Percentiles rank a stretch among this genome's conserved stretches.
Conservation (phyloP, 257 asterid species). For the Gentiana dahurica region DNA sequence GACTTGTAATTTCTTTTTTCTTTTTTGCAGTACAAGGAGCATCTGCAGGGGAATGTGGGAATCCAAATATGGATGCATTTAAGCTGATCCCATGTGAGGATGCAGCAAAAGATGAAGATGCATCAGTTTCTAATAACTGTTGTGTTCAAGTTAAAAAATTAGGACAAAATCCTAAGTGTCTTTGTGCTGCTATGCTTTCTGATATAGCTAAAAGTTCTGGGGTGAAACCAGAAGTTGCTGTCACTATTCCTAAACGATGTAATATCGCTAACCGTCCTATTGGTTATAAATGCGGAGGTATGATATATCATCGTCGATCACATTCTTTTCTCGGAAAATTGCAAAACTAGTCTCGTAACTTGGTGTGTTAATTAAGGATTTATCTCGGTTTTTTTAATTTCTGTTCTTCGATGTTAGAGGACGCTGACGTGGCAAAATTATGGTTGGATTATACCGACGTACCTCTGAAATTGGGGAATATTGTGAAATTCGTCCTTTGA, state of each 20-base stretch:
- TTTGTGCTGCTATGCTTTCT: conserved; percentile 72
- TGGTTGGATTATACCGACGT: too few species aligned
- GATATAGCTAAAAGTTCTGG: conserved; percentile 49
- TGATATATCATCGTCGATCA: neutral
- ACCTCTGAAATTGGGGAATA: too few species aligned
- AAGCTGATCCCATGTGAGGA: conserved; percentile 62
- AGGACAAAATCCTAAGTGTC: conserved; percentile 48
- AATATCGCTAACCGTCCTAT: conserved; percentile 56
- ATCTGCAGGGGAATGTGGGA: conserved; percentile 56
- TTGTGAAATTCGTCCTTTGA: too few species aligned
- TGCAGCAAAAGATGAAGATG: conserved; percentile 35
- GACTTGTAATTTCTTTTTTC: conserved; percentile 11
- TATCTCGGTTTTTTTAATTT: neutral
- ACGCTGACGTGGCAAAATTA: neutral
- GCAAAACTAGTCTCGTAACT: neutral
- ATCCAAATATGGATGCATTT: conserved; percentile 47
- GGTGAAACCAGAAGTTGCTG: conserved; percentile 40
- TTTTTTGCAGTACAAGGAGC: conserved; percentile 10
- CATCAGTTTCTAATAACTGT: conserved; percentile 38
- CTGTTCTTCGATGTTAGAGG: neutral
- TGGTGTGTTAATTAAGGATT: neutral
- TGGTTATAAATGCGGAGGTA: conserved; percentile 74
- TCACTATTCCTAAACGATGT: conserved; percentile 66
- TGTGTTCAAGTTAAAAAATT: conserved; percentile 42
- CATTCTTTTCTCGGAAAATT: neutral